Percentiles rank a stretch among this genome's conserved stretches.
Evolutionary conservation across 1,284 basidiomycete genomes (phyloP).

Genomic region (Sporisorium sorghi): DNA sequence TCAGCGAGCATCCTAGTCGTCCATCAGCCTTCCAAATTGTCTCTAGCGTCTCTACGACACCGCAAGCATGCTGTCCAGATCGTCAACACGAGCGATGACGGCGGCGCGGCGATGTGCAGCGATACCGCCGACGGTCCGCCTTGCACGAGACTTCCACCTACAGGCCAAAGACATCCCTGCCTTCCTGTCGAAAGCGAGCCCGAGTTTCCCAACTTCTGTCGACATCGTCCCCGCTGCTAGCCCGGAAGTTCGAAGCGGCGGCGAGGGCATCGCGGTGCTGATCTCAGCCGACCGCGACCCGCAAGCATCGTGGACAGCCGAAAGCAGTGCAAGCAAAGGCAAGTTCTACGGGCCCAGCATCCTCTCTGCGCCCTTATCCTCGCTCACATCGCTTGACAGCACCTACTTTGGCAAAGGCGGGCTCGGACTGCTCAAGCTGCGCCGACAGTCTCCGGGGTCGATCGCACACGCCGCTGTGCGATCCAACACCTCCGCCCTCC

Average conservation of each 20-base stretch:
- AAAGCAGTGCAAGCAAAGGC: neutral
- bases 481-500: slow-evolving; percentile 9
- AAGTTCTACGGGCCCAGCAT: slow-evolving; percentile 47
- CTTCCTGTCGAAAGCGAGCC: slow-evolving; percentile 30
- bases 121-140: neutral
- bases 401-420: slow-evolving; percentile 48
- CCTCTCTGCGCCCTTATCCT: slow-evolving; percentile 22
- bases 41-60: neutral
- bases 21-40: neutral
- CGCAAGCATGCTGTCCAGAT: slow-evolving; percentile 15
- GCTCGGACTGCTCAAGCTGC: slow-evolving; percentile 43
- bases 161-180: slow-evolving; percentile 36
- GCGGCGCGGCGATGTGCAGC: neutral
- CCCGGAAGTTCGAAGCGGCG: too few species aligned
- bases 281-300: slow-evolving; percentile 49
- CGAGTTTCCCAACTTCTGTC: slow-evolving; percentile 5
- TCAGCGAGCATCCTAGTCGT: too few species aligned
- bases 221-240: slow-evolving; percentile 1
- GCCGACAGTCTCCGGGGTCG: neutral
- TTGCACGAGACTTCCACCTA: slow-evolving; percentile 35
- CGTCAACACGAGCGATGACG: neutral
- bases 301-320: slow-evolving; percentile 25
- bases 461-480: slow-evolving; percentile 13
- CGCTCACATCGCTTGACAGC: slow-evolving; percentile 20
- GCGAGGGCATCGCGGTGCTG: slow-evolving; percentile 40